Evolutionary conservation across 2,329 filamentous ascomycete species (phyloP).

Genomic region (Paraphaeosphaeria minitans): DNA sequence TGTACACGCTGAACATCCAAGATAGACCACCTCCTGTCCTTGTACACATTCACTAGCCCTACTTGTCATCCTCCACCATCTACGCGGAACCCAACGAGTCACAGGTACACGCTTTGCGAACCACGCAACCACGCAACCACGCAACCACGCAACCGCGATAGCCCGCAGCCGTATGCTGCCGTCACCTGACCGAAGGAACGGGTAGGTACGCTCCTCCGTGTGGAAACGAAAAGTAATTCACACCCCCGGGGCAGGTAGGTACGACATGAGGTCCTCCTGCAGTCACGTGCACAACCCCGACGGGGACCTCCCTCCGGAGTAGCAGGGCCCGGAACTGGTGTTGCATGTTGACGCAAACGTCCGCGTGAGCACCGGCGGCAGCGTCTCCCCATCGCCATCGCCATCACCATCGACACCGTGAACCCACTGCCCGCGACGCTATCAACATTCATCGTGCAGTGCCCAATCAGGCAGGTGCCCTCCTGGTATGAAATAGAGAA

Average conservation of each 20-base stretch:
- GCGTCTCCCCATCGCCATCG: no score
- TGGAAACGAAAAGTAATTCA: constrained; percentile 13
- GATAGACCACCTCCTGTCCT: neutral
- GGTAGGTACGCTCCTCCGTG: constrained; percentile 2
- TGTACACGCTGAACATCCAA: neutral
- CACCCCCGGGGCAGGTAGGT: neutral
- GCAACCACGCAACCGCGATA: constrained; percentile 6
- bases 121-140: constrained; percentile 2
- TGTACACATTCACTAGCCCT: neutral
- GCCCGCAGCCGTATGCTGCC: neutral
- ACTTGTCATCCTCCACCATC: neutral
- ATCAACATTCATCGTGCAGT: constrained; percentile 9
- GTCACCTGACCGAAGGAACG: neutral
- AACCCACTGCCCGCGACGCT: neutral
- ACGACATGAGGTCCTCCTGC: constrained; percentile 2
- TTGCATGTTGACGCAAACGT: constrained; percentile 7
- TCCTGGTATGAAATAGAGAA: neutral
- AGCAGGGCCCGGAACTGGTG: constrained; percentile 7
- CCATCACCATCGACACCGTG: neutral
- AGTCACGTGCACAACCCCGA: constrained; percentile 2
- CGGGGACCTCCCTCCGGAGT: no score
- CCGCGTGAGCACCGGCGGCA: constrained; percentile 10
- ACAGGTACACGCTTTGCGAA: neutral
- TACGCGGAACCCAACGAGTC: neutral
- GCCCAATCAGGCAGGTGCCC: constrained; percentile 8